Evolutionary conservation across 306 rosid genomes (phyloP).

Genomic region (Lathyrus oleraceus): DNA sequence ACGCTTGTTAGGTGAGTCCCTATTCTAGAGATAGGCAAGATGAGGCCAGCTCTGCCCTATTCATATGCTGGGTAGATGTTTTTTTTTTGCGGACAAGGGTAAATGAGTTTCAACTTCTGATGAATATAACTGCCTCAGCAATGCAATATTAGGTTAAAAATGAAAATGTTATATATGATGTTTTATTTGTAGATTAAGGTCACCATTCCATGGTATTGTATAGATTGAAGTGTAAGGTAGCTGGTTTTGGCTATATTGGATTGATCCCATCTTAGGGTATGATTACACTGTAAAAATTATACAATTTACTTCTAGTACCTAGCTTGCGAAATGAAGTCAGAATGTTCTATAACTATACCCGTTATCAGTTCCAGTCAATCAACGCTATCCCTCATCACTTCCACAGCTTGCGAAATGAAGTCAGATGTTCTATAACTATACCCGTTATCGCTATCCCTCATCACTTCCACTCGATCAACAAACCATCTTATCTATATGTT

Average conservation of each 20-base stretch:
- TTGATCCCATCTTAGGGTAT: constrained; percentile 21
- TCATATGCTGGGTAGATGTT: constrained; percentile 29
- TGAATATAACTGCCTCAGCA: constrained; percentile 31
- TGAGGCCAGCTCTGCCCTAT: constrained; percentile 22
- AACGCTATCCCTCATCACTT: background rate
- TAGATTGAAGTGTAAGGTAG: constrained; percentile 25
- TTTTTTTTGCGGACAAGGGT: background rate
- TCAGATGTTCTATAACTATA: background rate
- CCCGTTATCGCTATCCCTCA: no score
- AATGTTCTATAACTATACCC: background rate
- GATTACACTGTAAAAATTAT: constrained; percentile 28
- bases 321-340: background rate
- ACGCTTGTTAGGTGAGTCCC: constrained; percentile 35
- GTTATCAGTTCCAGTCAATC: background rate
- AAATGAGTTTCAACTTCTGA: constrained; percentile 33
- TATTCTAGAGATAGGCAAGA: constrained; percentile 23
- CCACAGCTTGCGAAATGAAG: background rate
- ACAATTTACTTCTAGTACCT: background rate
- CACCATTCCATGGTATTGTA: constrained; percentile 35
- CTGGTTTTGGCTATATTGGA: constrained; percentile 30
- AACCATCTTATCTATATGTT: no score
- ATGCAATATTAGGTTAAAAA: constrained; percentile 34
- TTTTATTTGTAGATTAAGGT: constrained; percentile 33
- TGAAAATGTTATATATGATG: constrained; percentile 31
- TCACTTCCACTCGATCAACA: no score